Conservation (phyloP, 169 alveolate genomes). For the Fabrea salina region DNA sequence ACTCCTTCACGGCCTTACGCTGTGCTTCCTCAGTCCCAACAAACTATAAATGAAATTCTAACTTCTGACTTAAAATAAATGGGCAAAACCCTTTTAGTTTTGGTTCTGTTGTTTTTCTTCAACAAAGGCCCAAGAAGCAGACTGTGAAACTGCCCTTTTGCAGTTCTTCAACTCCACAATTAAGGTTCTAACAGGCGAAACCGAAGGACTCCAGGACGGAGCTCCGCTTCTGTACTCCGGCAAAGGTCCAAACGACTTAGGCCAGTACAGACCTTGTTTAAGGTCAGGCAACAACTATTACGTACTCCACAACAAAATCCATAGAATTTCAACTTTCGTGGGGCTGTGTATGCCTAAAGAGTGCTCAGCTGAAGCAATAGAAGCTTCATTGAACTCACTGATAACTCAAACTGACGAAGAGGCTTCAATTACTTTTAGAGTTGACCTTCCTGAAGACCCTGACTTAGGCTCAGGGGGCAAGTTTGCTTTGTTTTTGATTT, state of each 20-base stretch:
- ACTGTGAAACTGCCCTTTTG: too few species aligned
- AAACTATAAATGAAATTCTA: background rate
- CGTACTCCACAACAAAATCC: background rate
- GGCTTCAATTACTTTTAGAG: background rate
- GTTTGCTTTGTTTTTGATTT: too few species aligned
- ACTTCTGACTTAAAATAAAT: background rate
- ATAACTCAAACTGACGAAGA: background rate
- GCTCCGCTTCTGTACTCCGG: background rate
- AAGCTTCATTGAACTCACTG: background rate
- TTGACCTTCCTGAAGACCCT: background rate
- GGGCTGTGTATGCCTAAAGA: background rate
- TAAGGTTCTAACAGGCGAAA: too few species aligned
- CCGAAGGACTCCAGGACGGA: too few species aligned
- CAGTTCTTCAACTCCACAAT: too few species aligned
- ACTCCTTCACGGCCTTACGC: slow-evolving; percentile 12
- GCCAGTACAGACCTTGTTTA: background rate
- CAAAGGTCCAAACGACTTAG: background rate
- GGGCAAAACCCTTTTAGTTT: too few species aligned
- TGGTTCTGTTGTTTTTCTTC: too few species aligned
- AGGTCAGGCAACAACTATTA: background rate
- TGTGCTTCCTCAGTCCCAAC: background rate
- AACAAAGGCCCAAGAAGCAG: too few species aligned
- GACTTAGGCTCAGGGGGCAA: too few species aligned
- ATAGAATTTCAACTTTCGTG: too few species aligned
- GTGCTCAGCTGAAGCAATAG: background rate